Base-by-base conservation (phyloP, 306 rosid genomes). In the Cucumis melo region DNA sequence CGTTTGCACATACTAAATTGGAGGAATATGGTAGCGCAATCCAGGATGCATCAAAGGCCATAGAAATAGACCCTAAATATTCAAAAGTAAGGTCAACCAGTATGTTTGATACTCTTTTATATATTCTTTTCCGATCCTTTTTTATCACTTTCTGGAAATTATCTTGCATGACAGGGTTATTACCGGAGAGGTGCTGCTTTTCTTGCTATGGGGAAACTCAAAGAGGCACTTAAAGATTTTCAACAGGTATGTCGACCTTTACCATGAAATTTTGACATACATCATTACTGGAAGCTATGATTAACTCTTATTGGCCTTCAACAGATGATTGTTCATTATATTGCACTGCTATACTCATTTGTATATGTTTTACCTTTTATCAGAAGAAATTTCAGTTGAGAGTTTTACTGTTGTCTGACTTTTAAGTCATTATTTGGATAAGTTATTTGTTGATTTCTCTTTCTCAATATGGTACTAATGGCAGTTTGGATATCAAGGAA, bases 1-100 rank as follows among this genome's bases (percentile, higher is more conserved):
- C 99, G 51, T 85, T 95, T 85, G 98, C 99, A 32, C 99, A 95
- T 89, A 85, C 88, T 75, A 86, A 86, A 80, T 92, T 90, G 79
- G 99, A 95, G 89, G 97, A 92, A 80, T 95, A 95, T 86, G 98
- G 99, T 36, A 92, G 98, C 78, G 99, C 98, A 63, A 95, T 95
- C 81, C 93, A 85, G 77, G 99, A 95, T 90, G 99, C 99, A 64
- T 84, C 99, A 5, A 81, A 62, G 81, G 97, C 99, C 60, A 87
- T 92, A 79, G 98, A 95, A 85, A 81, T 90, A 78, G 99, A 95
- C 81, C 99, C 99, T 62, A 95, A 83, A 82, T 95, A 92, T 79
- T 89, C 99, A 36, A 95, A 95, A 96, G 99, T 74, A 85, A 82
- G 86, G 60, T 80, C 39, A 71, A 55, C 55, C 46, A 32, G 12